Evolutionary conservation across 768 basidiomycete genomes (phyloP).

Genomic region (Phanerodontia chrysosporium): DNA sequence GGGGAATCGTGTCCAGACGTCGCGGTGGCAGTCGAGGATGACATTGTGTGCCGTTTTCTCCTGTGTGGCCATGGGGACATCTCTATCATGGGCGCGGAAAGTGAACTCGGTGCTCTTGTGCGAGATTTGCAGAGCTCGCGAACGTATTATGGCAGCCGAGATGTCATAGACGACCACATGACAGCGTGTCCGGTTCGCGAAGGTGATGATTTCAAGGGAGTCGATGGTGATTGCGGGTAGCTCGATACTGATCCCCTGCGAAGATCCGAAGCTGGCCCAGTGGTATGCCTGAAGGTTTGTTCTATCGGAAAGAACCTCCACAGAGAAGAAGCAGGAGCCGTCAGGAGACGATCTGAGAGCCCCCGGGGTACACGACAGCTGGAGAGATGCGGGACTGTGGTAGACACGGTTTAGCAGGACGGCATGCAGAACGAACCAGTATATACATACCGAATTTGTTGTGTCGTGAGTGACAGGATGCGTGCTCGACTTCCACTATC

Average conservation of each 20-base stretch:
- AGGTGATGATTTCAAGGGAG: constrained; percentile 37
- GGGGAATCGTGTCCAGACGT: constrained; percentile 60
- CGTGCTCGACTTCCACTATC: constrained; percentile 41
- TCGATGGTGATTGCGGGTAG: constrained; percentile 25
- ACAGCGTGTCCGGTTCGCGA: constrained; percentile 37
- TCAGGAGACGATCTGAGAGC: constrained; percentile 47
- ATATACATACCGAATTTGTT: constrained; percentile 51
- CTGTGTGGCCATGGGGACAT: constrained; percentile 11
- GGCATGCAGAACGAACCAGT: too few species aligned
- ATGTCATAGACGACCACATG: constrained; percentile 41
- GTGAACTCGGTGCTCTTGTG: constrained; percentile 52
- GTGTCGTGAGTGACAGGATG: constrained; percentile 50
- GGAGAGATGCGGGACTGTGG: constrained; percentile 41
- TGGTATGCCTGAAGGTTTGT: constrained; percentile 40
- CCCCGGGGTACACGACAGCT: constrained; percentile 31
- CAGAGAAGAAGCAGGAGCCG: constrained; percentile 45
- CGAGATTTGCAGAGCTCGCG: constrained; percentile 48
- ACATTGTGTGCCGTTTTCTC: constrained; percentile 38
- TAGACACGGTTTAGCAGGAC: not conserved
- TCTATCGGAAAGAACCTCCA: constrained; percentile 21
- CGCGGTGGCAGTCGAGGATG: constrained; percentile 49
- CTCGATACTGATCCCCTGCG: constrained; percentile 37
- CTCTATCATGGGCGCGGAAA: constrained; percentile 37
- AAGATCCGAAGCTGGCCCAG: constrained; percentile 53
- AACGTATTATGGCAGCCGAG: constrained; percentile 29